Base-by-base conservation (phyloP, 129 eudicot genomes). In the Helianthus tuberosus region DNA sequence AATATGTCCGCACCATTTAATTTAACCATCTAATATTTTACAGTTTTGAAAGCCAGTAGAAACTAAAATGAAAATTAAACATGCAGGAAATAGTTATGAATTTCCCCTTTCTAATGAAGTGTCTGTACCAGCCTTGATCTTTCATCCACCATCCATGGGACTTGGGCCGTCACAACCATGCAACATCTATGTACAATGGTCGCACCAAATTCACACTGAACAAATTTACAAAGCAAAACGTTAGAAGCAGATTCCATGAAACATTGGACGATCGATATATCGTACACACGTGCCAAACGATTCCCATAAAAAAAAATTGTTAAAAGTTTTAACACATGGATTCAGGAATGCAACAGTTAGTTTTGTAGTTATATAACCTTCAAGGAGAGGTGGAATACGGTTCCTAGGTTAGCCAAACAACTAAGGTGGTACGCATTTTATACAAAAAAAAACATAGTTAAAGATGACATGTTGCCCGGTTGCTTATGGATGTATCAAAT, bases 121-220 rank as follows among this genome's bases (percentile, higher is more conserved):
- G 9, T 38, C 13, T 35, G 36, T 75, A 75, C 66, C n/a, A 75
- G 72, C 46, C 29, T 50, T 74, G 66, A n/a, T 43, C 44, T 20
- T 27, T 47, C 3, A 46, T 44, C n/a, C 11, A 12, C 59, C 69
- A 47, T 16, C n/a, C 58, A 43, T 66, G 16, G 11, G 48, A 14
- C 47, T 11, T 23, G 50, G n/a, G 51, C 78, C 11, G 35, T 53
- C 16, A 76, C 14, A 23, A 6, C 53, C 73, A 65, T 14, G 63
- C 80, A 76, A 35, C 51, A 68, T 46, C 75, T 67, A 54, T 67
- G 60, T 67, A 76, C 80, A 76, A 47, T 17, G 58, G 47, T 47
- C n/a, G 57, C 81, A 48, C 20, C 73, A 13, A 77, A 39, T 36
- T 60, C 69, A 57, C 5, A 20, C 55, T 74, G 72, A 61, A 69